phyloP scores from a whole-genome alignment of 2,329 filamentous ascomycete genomes.

The Dothistroma septosporum region DNA sequence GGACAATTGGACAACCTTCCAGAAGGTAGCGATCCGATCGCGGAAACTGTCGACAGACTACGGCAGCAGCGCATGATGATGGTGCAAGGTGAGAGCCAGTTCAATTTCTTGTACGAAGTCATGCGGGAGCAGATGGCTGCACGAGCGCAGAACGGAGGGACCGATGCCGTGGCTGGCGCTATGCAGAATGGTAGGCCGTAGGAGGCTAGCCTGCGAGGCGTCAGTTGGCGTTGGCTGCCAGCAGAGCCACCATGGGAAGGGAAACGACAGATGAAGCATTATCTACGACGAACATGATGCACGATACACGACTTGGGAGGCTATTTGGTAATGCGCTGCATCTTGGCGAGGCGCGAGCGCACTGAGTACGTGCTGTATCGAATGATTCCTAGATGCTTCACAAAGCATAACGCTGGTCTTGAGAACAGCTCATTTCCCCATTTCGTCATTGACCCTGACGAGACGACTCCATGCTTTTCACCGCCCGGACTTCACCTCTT shows the following conservation, averaged over 20 bases:
- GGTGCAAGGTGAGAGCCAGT: constrained; percentile 87
- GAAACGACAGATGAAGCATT: not conserved
- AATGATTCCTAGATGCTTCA: not conserved
- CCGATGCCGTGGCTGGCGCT: constrained; percentile 5
- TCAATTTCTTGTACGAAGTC: constrained; percentile 83
- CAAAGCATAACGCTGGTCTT: not conserved
- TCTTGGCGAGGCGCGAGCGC: not conserved
- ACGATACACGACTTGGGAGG: not conserved
- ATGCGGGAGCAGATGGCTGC: constrained; percentile 60
- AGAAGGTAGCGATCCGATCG: constrained; percentile 63
- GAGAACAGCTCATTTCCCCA: not conserved
- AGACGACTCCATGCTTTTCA: too few relatives aligned
- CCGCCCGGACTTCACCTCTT: too few relatives aligned
- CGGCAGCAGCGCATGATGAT: constrained; percentile 88
- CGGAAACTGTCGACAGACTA: constrained; percentile 71
- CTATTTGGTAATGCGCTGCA: not conserved
- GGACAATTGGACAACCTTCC: constrained; percentile 57
- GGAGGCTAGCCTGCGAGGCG: not conserved
- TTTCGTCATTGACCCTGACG: not conserved
- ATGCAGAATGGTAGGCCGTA: constrained; percentile 2
- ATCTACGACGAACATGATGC: not conserved
- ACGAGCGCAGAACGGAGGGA: not conserved
- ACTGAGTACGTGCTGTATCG: not conserved
- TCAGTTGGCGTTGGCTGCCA: not conserved
- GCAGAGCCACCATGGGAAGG: not conserved